These are phyloP conservation scores for Brasilioporus rufonigricans DNA, from an alignment of 768 basidiomycete species.

Conservation along the genomic window DNA sequence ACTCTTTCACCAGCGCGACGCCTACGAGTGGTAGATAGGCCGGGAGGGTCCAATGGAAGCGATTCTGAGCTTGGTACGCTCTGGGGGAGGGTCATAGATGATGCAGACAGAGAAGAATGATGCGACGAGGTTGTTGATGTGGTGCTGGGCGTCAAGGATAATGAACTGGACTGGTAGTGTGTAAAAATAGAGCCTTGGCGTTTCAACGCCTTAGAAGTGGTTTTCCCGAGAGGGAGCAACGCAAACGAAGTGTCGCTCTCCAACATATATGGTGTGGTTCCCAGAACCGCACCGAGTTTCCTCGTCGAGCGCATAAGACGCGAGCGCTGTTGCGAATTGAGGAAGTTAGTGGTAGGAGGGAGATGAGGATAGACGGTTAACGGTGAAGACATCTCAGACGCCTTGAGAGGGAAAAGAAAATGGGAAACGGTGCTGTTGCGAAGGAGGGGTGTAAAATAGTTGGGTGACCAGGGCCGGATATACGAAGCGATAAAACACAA, in stretches of 20 bases:
- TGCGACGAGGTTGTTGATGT: slow-evolving; percentile 9
- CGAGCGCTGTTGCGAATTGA: slow-evolving; percentile 31
- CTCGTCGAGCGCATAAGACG: slow-evolving; percentile 38
- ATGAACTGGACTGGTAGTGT: slow-evolving; percentile 19
- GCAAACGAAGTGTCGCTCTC: slow-evolving; percentile 24
- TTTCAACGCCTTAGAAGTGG: slow-evolving; percentile 21
- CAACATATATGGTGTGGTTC: slow-evolving; percentile 36
- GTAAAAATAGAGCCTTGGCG: slow-evolving; percentile 34
- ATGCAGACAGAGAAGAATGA: slow-evolving; percentile 14
- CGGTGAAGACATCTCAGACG: slow-evolving; percentile 24
- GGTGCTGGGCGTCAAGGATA: slow-evolving; percentile 22
- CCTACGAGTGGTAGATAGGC: slow-evolving; percentile 15
- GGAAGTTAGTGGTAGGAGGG: slow-evolving; percentile 36
- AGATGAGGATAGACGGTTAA: slow-evolving; percentile 21
- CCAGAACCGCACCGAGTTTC: slow-evolving; percentile 36
- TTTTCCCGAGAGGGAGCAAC: slow-evolving; percentile 21
- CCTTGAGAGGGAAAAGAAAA: neutral
- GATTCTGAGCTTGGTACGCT: slow-evolving; percentile 9
- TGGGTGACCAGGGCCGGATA: slow-evolving; percentile 2
- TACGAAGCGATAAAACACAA: slow-evolving; percentile 8
- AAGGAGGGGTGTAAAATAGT: slow-evolving; percentile 3
- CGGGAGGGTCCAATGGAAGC: slow-evolving; percentile 14
- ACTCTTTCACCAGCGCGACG: slow-evolving; percentile 12
- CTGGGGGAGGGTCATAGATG: slow-evolving; percentile 15
- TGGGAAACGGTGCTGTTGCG: neutral